phyloP scores from a whole-genome alignment of 2,329 filamentous ascomycete species.

The Zymoseptoria pseudotritici region DNA sequence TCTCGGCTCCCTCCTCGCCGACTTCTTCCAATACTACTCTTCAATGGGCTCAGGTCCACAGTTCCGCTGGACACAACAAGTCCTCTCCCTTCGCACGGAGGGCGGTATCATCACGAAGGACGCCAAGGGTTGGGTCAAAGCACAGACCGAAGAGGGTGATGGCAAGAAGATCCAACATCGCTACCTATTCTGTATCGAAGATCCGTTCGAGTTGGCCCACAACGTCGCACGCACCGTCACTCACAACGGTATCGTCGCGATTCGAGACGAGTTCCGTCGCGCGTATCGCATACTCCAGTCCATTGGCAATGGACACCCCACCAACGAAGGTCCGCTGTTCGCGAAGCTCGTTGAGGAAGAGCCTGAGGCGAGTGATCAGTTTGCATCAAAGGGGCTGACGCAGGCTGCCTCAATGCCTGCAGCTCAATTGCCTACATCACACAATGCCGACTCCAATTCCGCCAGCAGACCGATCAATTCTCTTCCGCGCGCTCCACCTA shows the following conservation, averaged over 20 bases:
- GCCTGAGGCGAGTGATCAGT: neutral
- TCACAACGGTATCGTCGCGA: constrained; percentile 71
- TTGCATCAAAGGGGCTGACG: neutral
- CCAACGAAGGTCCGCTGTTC: constrained; percentile 11
- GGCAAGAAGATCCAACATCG: constrained; percentile 62
- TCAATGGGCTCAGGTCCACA: constrained; percentile 51
- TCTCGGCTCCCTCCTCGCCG: constrained; percentile 63
- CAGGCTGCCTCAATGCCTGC: neutral
- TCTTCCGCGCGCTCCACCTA: neutral
- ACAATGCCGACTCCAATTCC: neutral
- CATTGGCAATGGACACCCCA: constrained; percentile 36
- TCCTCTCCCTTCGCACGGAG: constrained; percentile 64
- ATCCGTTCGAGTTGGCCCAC: constrained; percentile 81
- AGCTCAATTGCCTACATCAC: neutral
- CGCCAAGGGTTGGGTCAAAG: constrained; percentile 79
- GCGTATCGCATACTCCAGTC: constrained; percentile 64
- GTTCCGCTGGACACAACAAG: constrained; percentile 75
- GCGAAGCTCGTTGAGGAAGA: constrained; percentile 11
- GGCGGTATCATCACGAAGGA: constrained; percentile 67
- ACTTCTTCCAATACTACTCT: constrained; percentile 79
- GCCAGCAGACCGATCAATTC: neutral
- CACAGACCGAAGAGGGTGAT: constrained; percentile 57
- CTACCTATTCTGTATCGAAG: constrained; percentile 83
- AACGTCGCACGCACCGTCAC: constrained; percentile 84
- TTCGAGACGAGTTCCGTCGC: constrained; percentile 75